Evolutionary conservation across 1,284 basidiomycete genomes (phyloP).

Genomic region (Malassezia cuniculi): DNA sequence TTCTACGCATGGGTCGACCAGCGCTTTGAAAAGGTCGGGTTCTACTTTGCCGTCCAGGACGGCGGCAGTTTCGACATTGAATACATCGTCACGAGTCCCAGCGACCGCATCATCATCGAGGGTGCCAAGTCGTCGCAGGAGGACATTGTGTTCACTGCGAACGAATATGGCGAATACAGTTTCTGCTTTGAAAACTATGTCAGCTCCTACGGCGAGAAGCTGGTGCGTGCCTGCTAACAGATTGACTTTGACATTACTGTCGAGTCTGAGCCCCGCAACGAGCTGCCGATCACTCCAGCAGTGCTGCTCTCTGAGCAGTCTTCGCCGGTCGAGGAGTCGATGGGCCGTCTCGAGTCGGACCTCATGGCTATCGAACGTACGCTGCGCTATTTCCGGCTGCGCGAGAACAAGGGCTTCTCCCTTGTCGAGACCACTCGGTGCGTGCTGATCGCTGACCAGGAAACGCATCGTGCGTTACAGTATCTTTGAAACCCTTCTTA

Average conservation of each 20-base stretch:
- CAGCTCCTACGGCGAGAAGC: conserved; percentile 30
- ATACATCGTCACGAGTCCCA: conserved; percentile 80
- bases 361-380: conserved; percentile 28
- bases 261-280: conserved; percentile 38
- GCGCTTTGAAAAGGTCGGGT: conserved; percentile 73
- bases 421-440: conserved; percentile 36
- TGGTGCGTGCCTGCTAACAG: conserved; percentile 18
- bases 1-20: conserved; percentile 97
- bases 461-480: conserved; percentile 37
- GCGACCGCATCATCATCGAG: conserved; percentile 69
- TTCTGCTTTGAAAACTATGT: conserved; percentile 94
- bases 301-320: conserved; percentile 34
- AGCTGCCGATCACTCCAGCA: conserved; percentile 28
- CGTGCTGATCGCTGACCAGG: conserved; percentile 3
- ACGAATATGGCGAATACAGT: conserved; percentile 82
- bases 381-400: conserved; percentile 39
- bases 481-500: conserved; percentile 29
- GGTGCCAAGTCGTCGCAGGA: conserved; percentile 80
- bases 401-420: conserved; percentile 39
- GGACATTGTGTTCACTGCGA: conserved; percentile 92
- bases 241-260: conserved; percentile 45
- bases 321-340: conserved; percentile 36
- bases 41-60: conserved; percentile 67
- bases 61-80: conserved; percentile 95
- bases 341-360: conserved; percentile 24